Base-by-base conservation (phyloP, 345 rosid species). In the Melaleuca alternifolia region DNA sequence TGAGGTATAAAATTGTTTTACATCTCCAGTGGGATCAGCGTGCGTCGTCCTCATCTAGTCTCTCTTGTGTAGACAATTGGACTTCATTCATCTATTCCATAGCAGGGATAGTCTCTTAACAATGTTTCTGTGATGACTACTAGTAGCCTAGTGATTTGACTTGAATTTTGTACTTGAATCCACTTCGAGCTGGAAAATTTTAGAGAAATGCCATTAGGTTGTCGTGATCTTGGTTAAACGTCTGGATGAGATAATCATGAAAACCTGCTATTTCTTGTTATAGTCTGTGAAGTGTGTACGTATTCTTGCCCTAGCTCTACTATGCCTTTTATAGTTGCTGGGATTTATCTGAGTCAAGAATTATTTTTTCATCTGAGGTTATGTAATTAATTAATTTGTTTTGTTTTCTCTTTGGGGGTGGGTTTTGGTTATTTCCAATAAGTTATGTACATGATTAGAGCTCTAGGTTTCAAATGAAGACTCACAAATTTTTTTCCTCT, bases 1-100 rank as follows among this genome's bases (percentile, higher is more conserved):
- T 18, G 99, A 97, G 97, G 99, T 97, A 91, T 37, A 44, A 51
- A 76, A 41, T 5, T 75, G 54, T 83, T 54, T 16, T 3, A n/a
- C 18, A 59, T 83, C 9, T 61, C 16, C 33, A 51, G 61, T 21
- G 65, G n/a, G 53, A 83, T 86, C 23, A 15, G 82, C 5, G 0
- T 48, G 5, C 15, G 16, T 7, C 6, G 8, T 28, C 85, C 15
- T 83, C 48, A 71, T 71, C 48, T 16, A 30, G 11, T 71, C 79
- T 71, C 12, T 46, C 24, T 71, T 54, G 59, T 54, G 26, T 54
- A 54, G 59, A 54, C 59, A 23, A 54, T 71, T 33, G 79, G 48
- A 71, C 79, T 71, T 71, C 79, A 71, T 33, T 24, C 79, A 33
- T 18, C 79, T 71, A 71, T 65, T 33, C 6, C 79, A 18, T 33